phyloP scores from a whole-genome alignment of 1,284 basidiomycete genomes.

The Stygiomarasmius scandens region DNA sequence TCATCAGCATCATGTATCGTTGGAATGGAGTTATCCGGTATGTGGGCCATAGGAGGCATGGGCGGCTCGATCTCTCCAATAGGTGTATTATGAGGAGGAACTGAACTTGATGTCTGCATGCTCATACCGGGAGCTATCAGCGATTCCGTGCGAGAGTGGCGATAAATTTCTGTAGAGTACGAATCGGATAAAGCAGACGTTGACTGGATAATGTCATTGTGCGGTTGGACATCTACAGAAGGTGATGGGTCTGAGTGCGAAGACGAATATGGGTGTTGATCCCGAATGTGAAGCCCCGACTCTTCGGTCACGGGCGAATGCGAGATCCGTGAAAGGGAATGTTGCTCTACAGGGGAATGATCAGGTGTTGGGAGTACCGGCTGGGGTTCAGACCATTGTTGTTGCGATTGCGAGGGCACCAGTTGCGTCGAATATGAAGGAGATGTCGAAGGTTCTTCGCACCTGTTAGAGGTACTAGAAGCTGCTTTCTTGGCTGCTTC shows the following conservation, averaged over 20 bases:
- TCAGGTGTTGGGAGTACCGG: background rate
- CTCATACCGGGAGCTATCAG: background rate
- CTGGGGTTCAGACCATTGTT: background rate
- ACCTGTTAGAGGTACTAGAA: background rate
- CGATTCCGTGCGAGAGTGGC: background rate
- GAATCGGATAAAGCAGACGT: background rate
- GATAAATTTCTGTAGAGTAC: background rate
- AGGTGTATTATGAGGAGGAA: background rate
- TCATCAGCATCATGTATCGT: conserved; percentile 53
- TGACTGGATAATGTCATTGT: background rate
- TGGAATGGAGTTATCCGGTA: conserved; percentile 29
- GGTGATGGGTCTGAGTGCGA: background rate
- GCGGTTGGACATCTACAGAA: background rate
- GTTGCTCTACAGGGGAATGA: background rate
- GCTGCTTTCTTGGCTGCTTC: background rate
- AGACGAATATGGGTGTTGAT: background rate
- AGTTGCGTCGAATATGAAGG: too few species aligned
- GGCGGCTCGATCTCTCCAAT: conserved; percentile 27
- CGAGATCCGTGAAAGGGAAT: background rate
- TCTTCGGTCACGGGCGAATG: background rate
- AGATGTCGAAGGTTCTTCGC: too few species aligned
- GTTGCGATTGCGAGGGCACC: background rate
- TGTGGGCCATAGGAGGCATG: conserved; percentile 25
- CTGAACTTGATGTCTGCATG: background rate
- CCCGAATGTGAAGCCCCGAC: background rate